Evolutionary conservation across 1,139 yeast species (phyloP).

Genomic region (Kluyveromyces sp.): DNA sequence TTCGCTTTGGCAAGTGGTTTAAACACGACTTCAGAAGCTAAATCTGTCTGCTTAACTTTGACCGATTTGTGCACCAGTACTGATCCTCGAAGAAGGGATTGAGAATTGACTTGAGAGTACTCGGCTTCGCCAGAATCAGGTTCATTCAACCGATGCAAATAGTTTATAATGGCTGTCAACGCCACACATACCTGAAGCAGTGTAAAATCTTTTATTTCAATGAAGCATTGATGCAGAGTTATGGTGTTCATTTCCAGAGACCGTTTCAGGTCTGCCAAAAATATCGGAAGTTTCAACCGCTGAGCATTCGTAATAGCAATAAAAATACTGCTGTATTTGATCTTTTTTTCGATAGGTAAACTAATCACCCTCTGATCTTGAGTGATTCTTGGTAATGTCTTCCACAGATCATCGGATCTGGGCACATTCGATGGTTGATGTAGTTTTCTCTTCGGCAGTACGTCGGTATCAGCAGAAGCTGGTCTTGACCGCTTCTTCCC

Average conservation of each 20-base stretch:
- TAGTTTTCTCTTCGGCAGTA: slow-evolving; percentile 2
- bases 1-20: neutral
- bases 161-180: slow-evolving; percentile 3
- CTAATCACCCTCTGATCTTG: neutral
- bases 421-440: neutral
- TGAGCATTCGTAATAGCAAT: slow-evolving; percentile 9
- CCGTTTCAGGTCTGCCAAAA: slow-evolving; percentile 5
- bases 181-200: slow-evolving; percentile 4
- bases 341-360: slow-evolving; percentile 11
- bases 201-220: slow-evolving; percentile 4
- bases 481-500: slow-evolving; percentile 1
- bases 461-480: neutral
- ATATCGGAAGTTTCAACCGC: slow-evolving; percentile 1
- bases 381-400: slow-evolving; percentile 1
- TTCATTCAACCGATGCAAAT: neutral
- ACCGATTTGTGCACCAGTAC: slow-evolving; percentile 6
- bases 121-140: neutral
- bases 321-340: slow-evolving; percentile 20
- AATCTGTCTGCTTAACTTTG: slow-evolving; percentile 3
- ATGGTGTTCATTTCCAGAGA: neutral
- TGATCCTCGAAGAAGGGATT: slow-evolving; percentile 15
- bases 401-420: slow-evolving; percentile 3
- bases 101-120: neutral
- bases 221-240: neutral
- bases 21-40: neutral